Evolutionary conservation across 257 asterid species (phyloP).

Genomic region (Plantago elongata): DNA sequence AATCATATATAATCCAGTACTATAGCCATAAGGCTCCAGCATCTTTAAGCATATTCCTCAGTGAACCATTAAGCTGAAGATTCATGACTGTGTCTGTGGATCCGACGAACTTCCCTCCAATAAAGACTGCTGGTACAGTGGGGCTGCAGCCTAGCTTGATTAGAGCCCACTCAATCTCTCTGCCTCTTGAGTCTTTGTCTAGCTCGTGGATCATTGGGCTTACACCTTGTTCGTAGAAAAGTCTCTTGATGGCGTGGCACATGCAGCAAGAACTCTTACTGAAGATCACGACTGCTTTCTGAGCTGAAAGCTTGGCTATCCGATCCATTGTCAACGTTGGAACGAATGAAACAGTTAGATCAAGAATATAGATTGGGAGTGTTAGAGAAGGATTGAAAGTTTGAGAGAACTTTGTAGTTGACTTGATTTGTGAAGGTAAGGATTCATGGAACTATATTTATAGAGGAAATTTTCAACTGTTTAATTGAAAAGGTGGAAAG

Average conservation of each 20-base stretch:
- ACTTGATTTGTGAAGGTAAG: conserved; percentile 13
- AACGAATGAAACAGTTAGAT: not conserved
- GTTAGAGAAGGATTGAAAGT: not conserved
- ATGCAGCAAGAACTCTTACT: conserved; percentile 63
- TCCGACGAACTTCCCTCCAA: conserved; percentile 60
- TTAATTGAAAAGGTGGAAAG: not conserved
- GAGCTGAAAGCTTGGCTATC: conserved; percentile 33
- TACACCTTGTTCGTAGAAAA: conserved; percentile 54
- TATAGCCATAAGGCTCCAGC: conserved; percentile 59
- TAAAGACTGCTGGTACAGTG: conserved; percentile 54
- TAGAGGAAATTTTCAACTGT: conserved; percentile 17
- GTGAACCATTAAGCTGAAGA: conserved; percentile 57
- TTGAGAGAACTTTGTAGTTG: not conserved
- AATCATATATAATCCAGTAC: not conserved
- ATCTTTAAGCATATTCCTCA: conserved; percentile 61
- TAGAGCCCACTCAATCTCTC: conserved; percentile 55
- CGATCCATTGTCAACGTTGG: conserved; percentile 29
- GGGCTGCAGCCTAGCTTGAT: conserved; percentile 55
- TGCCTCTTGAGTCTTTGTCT: conserved; percentile 38
- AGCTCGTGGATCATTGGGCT: conserved; percentile 45
- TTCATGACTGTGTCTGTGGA: conserved; percentile 45
- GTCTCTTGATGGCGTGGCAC: conserved; percentile 56
- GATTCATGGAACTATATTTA: conserved; percentile 22
- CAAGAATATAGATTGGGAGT: not conserved
- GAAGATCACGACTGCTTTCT: conserved; percentile 53